Conservation (phyloP, 169 alveolate genomes). For the Plasmodium fragile region DNA sequence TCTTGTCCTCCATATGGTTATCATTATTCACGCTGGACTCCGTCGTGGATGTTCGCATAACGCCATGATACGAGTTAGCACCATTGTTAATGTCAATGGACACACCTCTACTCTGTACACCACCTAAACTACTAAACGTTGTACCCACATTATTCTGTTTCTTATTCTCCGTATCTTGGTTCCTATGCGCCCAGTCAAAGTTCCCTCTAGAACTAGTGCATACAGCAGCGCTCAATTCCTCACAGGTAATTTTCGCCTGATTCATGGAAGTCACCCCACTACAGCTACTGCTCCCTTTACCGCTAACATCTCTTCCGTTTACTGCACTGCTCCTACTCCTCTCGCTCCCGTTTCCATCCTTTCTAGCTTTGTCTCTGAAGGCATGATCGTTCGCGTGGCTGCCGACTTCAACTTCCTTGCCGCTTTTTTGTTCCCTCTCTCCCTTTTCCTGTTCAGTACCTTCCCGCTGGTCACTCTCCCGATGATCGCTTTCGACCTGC, state of each 20-base stretch:
- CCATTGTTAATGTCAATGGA: not conserved
- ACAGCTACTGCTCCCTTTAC: not conserved
- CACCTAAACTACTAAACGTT: not conserved
- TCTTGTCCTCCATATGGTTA: not conserved
- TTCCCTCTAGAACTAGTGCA: not conserved
- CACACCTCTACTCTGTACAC: not conserved
- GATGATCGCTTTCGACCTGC: not conserved
- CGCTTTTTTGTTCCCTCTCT: not conserved
- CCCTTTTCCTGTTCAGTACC: not conserved
- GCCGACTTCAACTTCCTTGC: not conserved
- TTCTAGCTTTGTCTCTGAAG: not conserved
- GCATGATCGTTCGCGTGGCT: not conserved
- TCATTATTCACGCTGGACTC: not conserved
- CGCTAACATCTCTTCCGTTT: not conserved
- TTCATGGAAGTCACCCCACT: not conserved
- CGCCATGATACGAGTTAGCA: not conserved
- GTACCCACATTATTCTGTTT: constrained; percentile 8
- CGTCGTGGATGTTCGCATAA: not conserved
- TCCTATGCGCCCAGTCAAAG: not conserved
- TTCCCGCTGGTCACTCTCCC: not conserved
- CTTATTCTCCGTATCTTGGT: constrained; percentile 8
- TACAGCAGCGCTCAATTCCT: not conserved
- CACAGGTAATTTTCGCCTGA: not conserved
- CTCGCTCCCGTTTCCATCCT: constrained; percentile 5
- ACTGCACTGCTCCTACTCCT: not conserved